phyloP scores from a whole-genome alignment of 106 monocot genomes.

The Ottelia alismoides region DNA sequence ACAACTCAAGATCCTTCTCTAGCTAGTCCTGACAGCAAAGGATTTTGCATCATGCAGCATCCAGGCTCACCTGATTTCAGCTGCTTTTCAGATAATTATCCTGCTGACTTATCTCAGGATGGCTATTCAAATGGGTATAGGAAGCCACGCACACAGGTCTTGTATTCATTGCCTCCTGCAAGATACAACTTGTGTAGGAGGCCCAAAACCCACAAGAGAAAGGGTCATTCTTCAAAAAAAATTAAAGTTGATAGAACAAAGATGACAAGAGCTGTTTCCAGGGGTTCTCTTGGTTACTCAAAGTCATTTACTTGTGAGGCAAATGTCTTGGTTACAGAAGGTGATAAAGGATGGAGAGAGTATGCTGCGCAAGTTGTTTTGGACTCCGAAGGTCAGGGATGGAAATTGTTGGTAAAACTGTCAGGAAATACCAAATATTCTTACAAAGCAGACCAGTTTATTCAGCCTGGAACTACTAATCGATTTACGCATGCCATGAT shows the following conservation, averaged over 20 bases:
- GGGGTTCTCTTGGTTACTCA: conserved; percentile 14
- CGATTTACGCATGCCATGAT: conserved; percentile 96
- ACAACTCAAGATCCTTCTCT: too few relatives aligned
- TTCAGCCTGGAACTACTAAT: conserved; percentile 82
- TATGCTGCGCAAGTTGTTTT: conserved; percentile 43
- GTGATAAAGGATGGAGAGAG: conserved; percentile 86
- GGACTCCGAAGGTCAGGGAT: conserved; percentile 58
- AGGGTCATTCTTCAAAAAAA: conserved; percentile 31
- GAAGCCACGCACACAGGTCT: conserved; percentile 59
- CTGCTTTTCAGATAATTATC: conserved; percentile 20
- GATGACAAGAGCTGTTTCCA: too few relatives aligned
- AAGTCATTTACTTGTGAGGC: conserved; percentile 43
- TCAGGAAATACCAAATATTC: conserved; percentile 43
- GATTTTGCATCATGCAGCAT: conserved; percentile 22
- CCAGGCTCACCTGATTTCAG: conserved; percentile 30
- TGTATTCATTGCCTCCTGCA: conserved; percentile 37
- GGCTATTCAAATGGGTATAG: conserved; percentile 30
- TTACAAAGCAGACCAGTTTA: conserved; percentile 51
- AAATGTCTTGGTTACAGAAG: conserved; percentile 63
- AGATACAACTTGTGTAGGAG: conserved; percentile 24
- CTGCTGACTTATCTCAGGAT: conserved; percentile 30
- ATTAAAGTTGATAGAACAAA: conserved; percentile 20
- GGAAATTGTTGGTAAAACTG: conserved; percentile 51
- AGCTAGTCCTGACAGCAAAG: conserved; percentile 37
- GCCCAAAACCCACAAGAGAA: conserved; percentile 25